A percentile compares a stretch with the other conserved stretches of the same genome.
Evolutionary conservation across 140 eudicot species (phyloP).

Genomic region (Cichorium intybus): DNA sequence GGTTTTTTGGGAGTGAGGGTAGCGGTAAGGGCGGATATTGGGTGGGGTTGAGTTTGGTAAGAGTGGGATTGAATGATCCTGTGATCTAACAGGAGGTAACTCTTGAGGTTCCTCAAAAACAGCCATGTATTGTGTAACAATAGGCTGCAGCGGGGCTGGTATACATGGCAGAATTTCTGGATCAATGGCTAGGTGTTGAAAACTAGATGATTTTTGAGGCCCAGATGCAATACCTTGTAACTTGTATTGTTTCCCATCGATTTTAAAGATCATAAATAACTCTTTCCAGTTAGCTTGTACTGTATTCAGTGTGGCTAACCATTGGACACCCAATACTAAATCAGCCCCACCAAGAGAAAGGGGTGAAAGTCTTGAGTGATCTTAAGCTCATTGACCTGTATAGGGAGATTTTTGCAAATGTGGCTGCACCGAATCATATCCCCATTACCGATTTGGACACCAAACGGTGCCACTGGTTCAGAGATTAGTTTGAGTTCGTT

Average conservation of each 20-base stretch:
- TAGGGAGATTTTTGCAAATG: background rate
- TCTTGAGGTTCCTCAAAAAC: conserved; percentile 5
- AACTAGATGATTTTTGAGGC: background rate
- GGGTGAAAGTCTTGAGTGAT: background rate
- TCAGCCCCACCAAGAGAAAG: no score
- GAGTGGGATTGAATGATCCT: background rate
- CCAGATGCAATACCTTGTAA: no score
- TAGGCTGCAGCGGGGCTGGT: background rate
- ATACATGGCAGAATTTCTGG: background rate
- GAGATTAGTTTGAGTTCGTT: background rate
- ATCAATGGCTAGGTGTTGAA: no score
- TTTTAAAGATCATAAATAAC: no score
- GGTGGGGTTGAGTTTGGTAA: background rate
- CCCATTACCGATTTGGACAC: background rate
- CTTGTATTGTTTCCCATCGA: no score
- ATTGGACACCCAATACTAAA: no score
- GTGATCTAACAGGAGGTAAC: background rate
- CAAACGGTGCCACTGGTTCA: background rate
- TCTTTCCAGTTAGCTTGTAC: no score
- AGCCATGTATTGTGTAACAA: background rate
- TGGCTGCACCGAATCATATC: background rate
- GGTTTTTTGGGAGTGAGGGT: no score
- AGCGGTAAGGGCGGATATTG: background rate
- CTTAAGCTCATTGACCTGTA: no score
- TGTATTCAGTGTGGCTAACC: no score